phyloP scores from a whole-genome alignment of 2,329 filamentous ascomycete genomes.

The Corynespora cassiicola region DNA sequence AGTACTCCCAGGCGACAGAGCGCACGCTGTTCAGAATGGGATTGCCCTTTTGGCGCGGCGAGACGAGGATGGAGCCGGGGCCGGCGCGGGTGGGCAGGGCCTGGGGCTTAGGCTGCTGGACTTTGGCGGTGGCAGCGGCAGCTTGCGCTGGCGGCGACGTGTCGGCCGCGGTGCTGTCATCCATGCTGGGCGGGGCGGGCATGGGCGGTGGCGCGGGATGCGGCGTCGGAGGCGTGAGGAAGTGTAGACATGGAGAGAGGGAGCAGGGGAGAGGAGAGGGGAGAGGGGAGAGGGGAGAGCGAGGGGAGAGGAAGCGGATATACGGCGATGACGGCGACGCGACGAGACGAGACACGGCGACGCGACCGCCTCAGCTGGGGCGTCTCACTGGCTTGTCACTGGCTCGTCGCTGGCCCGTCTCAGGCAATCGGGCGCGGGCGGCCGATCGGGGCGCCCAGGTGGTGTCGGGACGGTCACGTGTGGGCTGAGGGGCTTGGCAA shows the following conservation, averaged over 20 bases:
- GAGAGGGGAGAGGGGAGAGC: too few relatives aligned
- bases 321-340: neutral
- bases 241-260: neutral
- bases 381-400: too few relatives aligned
- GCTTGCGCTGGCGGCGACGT: constrained; percentile 18
- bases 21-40: constrained; percentile 85
- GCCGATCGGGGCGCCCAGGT: too few relatives aligned
- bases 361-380: too few relatives aligned
- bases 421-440: too few relatives aligned
- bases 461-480: too few relatives aligned
- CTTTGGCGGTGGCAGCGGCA: constrained; percentile 44
- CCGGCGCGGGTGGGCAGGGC: constrained; percentile 71
- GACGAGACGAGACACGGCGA: constrained; percentile 9
- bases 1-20: constrained; percentile 92
- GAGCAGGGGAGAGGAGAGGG: too few relatives aligned
- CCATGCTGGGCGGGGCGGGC: constrained; percentile 33
- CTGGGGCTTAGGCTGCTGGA: constrained; percentile 89
- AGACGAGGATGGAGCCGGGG: constrained; percentile 85
- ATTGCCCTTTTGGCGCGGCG: constrained; percentile 92
- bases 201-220: too few relatives aligned
- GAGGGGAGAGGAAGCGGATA: neutral
- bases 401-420: too few relatives aligned
- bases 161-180: constrained; percentile 31
- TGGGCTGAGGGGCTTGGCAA: too few relatives aligned
- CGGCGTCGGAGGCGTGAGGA: constrained; percentile 2